Base-by-base conservation (phyloP, 192 early-diverging fungal genomes). In the Gonapodya prolifera region DNA sequence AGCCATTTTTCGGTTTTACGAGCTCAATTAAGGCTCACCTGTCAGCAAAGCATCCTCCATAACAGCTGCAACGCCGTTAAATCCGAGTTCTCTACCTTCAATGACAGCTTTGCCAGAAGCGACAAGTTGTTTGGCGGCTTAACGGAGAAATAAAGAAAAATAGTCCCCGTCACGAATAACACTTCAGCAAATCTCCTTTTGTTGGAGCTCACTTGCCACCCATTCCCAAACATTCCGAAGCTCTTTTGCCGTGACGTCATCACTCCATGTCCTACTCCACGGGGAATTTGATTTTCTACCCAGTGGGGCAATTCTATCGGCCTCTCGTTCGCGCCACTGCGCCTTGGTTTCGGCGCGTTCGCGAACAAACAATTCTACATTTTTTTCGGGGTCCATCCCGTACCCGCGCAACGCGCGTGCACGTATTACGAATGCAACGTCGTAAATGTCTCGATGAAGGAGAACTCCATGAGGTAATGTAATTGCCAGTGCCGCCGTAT, bases 341-440 rank as follows among this genome's bases (percentile, higher is more conserved):
- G 81, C 70, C 28, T 83, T 79, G 35, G 79, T 78, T 23, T 75
- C 33, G 28, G 75, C 34, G 13, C 33, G 16, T 30, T 83, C 80
- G 36, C 71, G 34, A 33, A 69, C 61, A 18, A 82, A 70, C 31
- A 82, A 75, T 0, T 75, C 82, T 34, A 77, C 70, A 61, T 86
- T 85, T 35, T 81, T 80, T 75, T 91, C 93, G 8, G 84, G 82
- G 77, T 92, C 86, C 84, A 94, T 87, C 2, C 87, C 90, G 82
- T 98, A 98, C 2, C 94, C 94, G 2, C 82, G 81, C 73, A 83
- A 77, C 0, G 91, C 95, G 70, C 93, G 87, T 75, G 87, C 85
- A 33, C 91, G 85, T 92, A 98, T 98, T 2, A 86, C 81, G 2
- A 91, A 88, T 0, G 94, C 90, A 69, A 97, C 90, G 81, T 98